A percentile compares a stretch with the other conserved stretches of the same genome.
Evolutionary conservation across 2,329 filamentous ascomycete species (phyloP).

Genomic region (Aschersonia sp.): DNA sequence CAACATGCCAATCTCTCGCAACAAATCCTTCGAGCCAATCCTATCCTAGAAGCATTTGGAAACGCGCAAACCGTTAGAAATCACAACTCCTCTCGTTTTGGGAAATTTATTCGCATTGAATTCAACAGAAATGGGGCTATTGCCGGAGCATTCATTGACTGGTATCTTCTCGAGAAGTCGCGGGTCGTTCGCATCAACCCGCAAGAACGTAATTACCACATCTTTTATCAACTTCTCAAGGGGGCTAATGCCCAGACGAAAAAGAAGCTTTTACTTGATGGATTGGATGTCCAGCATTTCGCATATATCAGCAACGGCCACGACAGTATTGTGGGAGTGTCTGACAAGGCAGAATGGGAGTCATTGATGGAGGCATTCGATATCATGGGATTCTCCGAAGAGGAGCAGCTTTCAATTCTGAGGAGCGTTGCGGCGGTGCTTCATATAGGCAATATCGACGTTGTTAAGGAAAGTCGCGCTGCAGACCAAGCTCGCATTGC

Average conservation of each 20-base stretch:
- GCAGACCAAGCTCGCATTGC: conserved; percentile 80
- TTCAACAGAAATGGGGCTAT: conserved; percentile 83
- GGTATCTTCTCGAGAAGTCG: conserved; percentile 98
- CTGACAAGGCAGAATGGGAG: conserved; percentile 83
- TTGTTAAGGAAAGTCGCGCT: conserved; percentile 79
- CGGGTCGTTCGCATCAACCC: conserved; percentile 78
- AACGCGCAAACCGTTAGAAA: conserved; percentile 97
- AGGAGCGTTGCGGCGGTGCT: conserved; percentile 81
- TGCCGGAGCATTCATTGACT: conserved; percentile 91
- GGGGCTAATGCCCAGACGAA: conserved; percentile 65
- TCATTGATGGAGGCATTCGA: conserved; percentile 80
- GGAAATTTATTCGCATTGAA: conserved; percentile 97
- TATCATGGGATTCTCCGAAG: conserved; percentile 82
- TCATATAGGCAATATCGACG: conserved; percentile 81
- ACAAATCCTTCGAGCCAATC: conserved; percentile 90
- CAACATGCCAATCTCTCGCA: conserved; percentile 78
- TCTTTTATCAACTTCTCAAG: conserved; percentile 90
- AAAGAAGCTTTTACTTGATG: conserved; percentile 60
- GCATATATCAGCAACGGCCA: conserved; percentile 85
- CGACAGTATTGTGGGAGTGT: conserved; percentile 79
- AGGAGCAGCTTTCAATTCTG: conserved; percentile 72
- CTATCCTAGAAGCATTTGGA: conserved; percentile 93
- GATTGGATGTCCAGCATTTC: conserved; percentile 71
- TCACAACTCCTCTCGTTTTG: conserved; percentile 96
- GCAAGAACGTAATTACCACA: conserved; percentile 88